Evolutionary conservation across 352 stramenopile genomes (phyloP).

Genomic region (Pythium grandisporangium): DNA sequence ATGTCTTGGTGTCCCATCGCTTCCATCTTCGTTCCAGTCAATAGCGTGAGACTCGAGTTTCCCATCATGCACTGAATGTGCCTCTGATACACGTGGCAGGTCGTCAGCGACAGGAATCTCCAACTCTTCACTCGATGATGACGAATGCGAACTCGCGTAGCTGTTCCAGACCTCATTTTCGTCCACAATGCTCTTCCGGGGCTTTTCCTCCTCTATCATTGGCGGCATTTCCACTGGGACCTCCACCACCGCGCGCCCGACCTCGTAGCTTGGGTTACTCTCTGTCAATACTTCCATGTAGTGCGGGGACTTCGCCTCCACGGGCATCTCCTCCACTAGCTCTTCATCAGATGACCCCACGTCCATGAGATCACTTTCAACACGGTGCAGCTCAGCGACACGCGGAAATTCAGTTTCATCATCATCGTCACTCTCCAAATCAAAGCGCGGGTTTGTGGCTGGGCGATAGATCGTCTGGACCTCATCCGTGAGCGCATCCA

Average conservation of each 20-base stretch:
- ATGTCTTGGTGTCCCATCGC: not conserved
- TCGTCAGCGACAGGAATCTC: constrained; percentile 9
- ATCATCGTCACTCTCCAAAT: constrained; percentile 15
- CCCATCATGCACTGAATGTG: not conserved
- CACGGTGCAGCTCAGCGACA: constrained; percentile 14
- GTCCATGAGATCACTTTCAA: constrained; percentile 18
- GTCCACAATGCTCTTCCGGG: not conserved
- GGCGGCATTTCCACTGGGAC: not conserved
- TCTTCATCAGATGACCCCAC: constrained; percentile 15
- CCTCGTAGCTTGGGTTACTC: not conserved
- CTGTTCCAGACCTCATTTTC: constrained; percentile 10
- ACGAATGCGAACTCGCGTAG: constrained; percentile 11
- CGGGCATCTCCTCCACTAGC: not conserved
- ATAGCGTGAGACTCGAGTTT: not conserved
- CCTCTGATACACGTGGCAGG: not conserved
- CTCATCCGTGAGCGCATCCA: not conserved
- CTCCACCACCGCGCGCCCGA: not conserved
- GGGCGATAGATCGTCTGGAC: constrained; percentile 8
- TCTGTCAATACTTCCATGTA: constrained; percentile 12
- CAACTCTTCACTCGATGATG: constrained; percentile 14
- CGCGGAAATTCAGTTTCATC: constrained; percentile 13
- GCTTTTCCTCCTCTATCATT: not conserved
- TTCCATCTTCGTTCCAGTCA: not conserved
- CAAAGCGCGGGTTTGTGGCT: constrained; percentile 10
- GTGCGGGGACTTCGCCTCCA: constrained; percentile 3